These are phyloP conservation scores for Sequoia sempervirens DNA, from an alignment of 75 land plant genomes.

Conservation along the genomic window DNA sequence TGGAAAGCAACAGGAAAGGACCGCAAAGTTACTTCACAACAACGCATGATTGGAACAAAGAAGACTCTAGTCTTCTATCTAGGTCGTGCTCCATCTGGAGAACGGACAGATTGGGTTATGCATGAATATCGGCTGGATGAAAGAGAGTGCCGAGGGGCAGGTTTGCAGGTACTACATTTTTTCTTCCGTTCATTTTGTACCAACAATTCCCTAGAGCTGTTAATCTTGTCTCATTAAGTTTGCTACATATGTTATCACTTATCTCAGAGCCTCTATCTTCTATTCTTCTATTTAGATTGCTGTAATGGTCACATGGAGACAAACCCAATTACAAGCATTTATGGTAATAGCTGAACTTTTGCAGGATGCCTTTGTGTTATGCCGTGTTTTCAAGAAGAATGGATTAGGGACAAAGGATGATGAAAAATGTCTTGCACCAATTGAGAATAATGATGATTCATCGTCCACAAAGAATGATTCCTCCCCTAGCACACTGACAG, in stretches of 20 bases:
- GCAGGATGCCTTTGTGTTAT: conserved; percentile 53
- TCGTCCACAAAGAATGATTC: not conserved
- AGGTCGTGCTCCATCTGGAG: conserved; percentile 62
- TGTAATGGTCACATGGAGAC: conserved; percentile 3
- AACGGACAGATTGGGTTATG: conserved; percentile 69
- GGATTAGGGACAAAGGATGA: conserved; percentile 13
- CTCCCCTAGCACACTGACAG: not conserved
- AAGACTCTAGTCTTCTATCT: conserved; percentile 65
- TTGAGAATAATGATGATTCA: conserved; percentile 4
- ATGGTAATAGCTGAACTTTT: not conserved
- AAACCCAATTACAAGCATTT: not conserved
- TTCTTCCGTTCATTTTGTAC: not conserved
- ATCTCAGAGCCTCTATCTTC: not conserved
- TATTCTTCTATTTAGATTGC: not conserved
- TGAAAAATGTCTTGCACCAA: conserved; percentile 4
- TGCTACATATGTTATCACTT: not conserved
- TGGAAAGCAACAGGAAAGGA: conserved; percentile 81
- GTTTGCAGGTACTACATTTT: conserved; percentile 27
- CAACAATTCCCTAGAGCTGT: not conserved
- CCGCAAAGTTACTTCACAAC: conserved; percentile 29
- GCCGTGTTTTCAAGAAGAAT: conserved; percentile 55
- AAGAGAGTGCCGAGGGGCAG: conserved; percentile 20
- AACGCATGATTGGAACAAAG: conserved; percentile 43
- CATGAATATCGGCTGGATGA: conserved; percentile 58
- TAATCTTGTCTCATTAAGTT: not conserved